Base-by-base conservation (phyloP, 805 yeast species). In the Metschnikowia corniflorae region DNA sequence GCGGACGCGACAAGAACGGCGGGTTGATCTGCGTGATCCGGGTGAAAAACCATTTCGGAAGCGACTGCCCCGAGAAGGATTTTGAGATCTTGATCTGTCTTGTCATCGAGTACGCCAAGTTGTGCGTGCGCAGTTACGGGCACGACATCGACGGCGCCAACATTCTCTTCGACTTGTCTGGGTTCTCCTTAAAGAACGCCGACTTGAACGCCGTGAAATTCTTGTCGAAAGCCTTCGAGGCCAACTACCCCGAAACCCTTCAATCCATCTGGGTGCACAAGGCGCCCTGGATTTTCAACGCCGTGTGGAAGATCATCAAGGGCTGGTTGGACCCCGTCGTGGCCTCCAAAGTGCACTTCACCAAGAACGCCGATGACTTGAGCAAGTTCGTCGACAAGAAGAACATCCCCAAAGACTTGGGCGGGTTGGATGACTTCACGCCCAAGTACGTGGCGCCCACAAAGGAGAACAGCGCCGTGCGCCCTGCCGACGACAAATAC, bases 321-420 rank as follows among this genome's bases (percentile, higher is more conserved):
- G 82, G 82, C 51, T 91, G 97, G 97, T 70, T 91, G 43, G 97
- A 93, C 58, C 97, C 97, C 2, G 96, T 86, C 13, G 97, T 91
- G 35, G 96, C 96, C 0, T 73, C 91, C 19, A 91, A 91, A 63
- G 85, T 93, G 50, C 75, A 77, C 28, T 93, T 91, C 63, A 85
- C 96, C 18, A 82, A 83, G 55, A 68, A 66, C 44, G 55, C 67
- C 12, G 72, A 77, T 38, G 97, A 93, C 42, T 63, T 91, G 53
- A 72, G 69, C 35, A 73, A 81, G 48, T 78, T 68, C 57, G 77
- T 91, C 30, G 78, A 75, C 32, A 53, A 60, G 25, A 65, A 75
- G 21, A 67, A 75, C 51, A 71, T 93, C 43, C 89, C 95, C 17
- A 63, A 69, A 44, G 76, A 72, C 24, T 60, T 89, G 45, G 97